Conservation (phyloP, 305 asterid species). For the Rubia balearica region DNA sequence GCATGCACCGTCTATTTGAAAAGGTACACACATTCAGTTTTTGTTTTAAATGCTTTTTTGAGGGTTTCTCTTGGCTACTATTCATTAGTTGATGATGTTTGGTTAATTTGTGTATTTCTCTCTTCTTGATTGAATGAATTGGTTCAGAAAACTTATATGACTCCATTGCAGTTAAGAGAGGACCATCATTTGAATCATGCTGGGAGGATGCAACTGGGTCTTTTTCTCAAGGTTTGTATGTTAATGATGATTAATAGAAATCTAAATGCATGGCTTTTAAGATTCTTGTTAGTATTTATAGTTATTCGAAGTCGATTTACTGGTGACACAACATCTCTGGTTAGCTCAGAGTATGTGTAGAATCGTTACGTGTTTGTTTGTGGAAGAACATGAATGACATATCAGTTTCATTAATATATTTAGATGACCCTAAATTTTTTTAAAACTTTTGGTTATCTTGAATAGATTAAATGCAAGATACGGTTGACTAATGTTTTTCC, state of each 20-base stretch:
- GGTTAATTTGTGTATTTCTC: background rate
- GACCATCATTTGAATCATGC: conserved; percentile 81
- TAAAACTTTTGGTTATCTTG: too few relatives aligned
- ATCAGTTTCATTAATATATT: too few relatives aligned
- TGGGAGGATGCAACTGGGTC: conserved; percentile 5
- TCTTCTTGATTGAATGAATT: background rate
- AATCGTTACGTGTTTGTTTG: too few relatives aligned
- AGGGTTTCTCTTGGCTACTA: background rate
- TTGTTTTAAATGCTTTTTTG: background rate
- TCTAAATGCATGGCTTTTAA: background rate
- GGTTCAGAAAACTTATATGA: background rate
- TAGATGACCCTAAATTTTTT: too few relatives aligned
- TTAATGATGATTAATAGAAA: background rate
- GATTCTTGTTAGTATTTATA: too few relatives aligned
- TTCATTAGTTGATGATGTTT: background rate
- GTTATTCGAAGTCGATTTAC: too few relatives aligned
- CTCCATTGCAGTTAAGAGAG: conserved; percentile 65
- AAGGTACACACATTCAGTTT: conserved; percentile 42
- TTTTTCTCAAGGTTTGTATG: conserved; percentile 1
- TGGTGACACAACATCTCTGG: too few relatives aligned
- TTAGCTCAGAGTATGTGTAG: too few relatives aligned
- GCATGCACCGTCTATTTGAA: conserved; percentile 88
- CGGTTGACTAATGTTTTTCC: too few relatives aligned
- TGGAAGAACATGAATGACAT: too few relatives aligned
- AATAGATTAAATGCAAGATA: too few relatives aligned